These are phyloP conservation scores for Auricularia sp. DNA, from an alignment of 768 basidiomycete genomes.

Conservation along the genomic window DNA sequence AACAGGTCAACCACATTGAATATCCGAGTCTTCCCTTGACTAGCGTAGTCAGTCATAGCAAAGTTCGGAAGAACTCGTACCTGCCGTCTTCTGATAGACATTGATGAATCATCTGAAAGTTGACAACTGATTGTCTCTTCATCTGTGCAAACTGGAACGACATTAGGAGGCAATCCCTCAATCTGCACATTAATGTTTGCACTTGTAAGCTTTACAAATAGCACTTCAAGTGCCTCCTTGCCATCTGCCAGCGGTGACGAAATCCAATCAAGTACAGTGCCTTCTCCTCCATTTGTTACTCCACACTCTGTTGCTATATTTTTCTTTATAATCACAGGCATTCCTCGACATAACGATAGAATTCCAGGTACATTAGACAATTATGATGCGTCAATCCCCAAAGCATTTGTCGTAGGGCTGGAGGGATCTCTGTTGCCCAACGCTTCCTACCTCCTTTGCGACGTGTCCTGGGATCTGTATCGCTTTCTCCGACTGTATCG, in stretches of 20 bases:
- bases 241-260: neutral
- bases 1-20: slow-evolving; percentile 12
- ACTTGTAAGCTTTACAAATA: slow-evolving; percentile 12
- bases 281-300: slow-evolving; percentile 19
- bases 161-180: slow-evolving; percentile 11
- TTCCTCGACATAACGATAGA: slow-evolving; percentile 13
- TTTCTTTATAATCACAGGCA: slow-evolving; percentile 16
- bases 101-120: slow-evolving; percentile 5
- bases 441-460: neutral
- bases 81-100: slow-evolving; percentile 8
- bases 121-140: slow-evolving; percentile 2
- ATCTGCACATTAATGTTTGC: slow-evolving; percentile 8
- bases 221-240: slow-evolving; percentile 2
- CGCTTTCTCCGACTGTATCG: neutral
- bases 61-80: slow-evolving; percentile 14
- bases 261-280: slow-evolving; percentile 11
- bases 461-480: neutral
- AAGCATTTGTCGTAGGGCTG: slow-evolving; percentile 5
- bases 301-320: slow-evolving; percentile 18
- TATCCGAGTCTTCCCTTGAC: slow-evolving; percentile 15
- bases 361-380: slow-evolving; percentile 12
- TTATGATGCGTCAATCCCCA: slow-evolving; percentile 15
- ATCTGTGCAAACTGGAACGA: slow-evolving; percentile 11
- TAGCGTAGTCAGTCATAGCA: slow-evolving; percentile 17
- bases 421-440: neutral